Evolutionary conservation across 2,329 filamentous ascomycete genomes (phyloP), one percentile per base, ranked within the genome.

Genomic region (Fusarium praegraminearum): DNA sequence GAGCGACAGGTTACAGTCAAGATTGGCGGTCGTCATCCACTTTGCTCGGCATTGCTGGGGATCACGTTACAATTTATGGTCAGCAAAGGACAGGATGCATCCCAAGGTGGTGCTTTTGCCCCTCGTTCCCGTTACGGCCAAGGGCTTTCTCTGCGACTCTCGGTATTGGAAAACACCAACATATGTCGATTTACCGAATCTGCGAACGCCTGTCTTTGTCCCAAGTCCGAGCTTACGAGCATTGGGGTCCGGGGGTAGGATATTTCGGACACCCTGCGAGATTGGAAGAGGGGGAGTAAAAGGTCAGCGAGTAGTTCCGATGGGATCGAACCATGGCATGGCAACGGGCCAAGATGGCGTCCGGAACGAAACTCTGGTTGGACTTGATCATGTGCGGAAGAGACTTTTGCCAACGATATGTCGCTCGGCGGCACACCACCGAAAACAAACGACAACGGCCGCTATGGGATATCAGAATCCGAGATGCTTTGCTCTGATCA

Each of bases 31-130:
- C 57, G 65, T 54, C 56, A 63, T 28, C 28, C 57, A 35, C 53
- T 50, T 52, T 36, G 49, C 24, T 32, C 41, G 59, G 70, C 46
- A 63, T 38, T 45, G 55, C 43, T 57, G 68, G 71, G 71, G 71
- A 72, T 52, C 26, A 63, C 67, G 67, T 67, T 70, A 67, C 62
- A 70, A 70, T 70, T 70, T 70, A 70, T 70, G 67, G 62, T 69
- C 67, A 67, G 67, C 66, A 70, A 40, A 49, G 28, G 36, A 46
- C 60, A 52, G 20, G 33, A 38, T 28, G 50, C 38, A 54, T 52
- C 33, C 26, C 60, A 60, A 38, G 15, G 30, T 40, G 41, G n/a
- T 54, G 16, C 47, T 16, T 44, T 54, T 49, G 56, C 65, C 65
- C 61, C 66, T 66, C 67, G 61, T 52, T 38, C 56, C 36, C 52